A percentile compares a stretch with the other conserved stretches of the same genome.
Evolutionary conservation across 176 grass and related monocot species (phyloP).

Genomic region (Calamus simplicifolius): DNA sequence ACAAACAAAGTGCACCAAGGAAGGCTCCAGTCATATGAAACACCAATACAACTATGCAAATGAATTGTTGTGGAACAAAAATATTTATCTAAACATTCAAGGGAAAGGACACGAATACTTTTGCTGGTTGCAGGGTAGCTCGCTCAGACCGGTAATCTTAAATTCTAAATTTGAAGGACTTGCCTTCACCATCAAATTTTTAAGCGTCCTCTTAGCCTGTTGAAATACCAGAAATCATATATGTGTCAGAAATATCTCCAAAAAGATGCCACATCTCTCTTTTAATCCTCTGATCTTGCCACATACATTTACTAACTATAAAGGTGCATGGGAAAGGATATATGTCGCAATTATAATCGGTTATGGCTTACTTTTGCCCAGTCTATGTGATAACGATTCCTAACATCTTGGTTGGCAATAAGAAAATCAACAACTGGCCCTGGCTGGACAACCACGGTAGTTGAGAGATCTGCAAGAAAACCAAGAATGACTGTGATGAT

Average conservation of each 20-base stretch:
- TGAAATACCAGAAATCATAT: not conserved
- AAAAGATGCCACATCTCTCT: no score
- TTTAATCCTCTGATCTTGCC: no score
- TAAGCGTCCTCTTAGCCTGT: slow-evolving; percentile 62
- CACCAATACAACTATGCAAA: no score
- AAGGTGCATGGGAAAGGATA: no score
- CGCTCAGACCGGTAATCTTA: slow-evolving; percentile 78
- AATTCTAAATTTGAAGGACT: slow-evolving; percentile 47
- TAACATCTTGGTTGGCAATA: slow-evolving; percentile 52
- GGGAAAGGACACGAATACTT: slow-evolving; percentile 7
- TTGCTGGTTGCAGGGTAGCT: slow-evolving; percentile 38
- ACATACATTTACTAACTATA: no score
- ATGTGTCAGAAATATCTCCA: no score
- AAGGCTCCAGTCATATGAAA: no score
- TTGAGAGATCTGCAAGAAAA: slow-evolving; percentile 62
- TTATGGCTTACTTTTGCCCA: slow-evolving; percentile 50
- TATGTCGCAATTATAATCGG: no score
- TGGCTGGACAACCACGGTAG: slow-evolving; percentile 86
- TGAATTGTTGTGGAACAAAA: no score
- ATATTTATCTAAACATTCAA: no score
- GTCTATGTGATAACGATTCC: slow-evolving; percentile 44
- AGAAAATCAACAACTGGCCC: slow-evolving; percentile 82
- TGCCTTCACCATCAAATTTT: slow-evolving; percentile 63
- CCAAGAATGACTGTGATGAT: no score
- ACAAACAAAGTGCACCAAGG: no score